These are phyloP conservation scores for Fusarium palustre DNA, from an alignment of 2,329 filamentous ascomycete genomes.

Conservation along the genomic window DNA sequence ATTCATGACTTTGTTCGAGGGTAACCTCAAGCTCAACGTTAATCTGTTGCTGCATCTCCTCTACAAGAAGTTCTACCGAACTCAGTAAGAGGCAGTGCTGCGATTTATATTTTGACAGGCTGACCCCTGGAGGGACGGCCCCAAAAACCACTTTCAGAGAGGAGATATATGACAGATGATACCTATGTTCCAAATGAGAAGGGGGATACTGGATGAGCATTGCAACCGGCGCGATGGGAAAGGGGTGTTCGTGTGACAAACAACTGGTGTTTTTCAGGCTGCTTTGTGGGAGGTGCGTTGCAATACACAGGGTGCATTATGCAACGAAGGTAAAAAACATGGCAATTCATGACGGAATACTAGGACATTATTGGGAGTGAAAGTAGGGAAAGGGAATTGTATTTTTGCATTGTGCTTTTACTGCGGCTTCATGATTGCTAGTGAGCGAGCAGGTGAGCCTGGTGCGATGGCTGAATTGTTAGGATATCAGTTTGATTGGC, in stretches of 20 bases:
- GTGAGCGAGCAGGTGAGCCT: slow-evolving; percentile 21
- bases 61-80: slow-evolving; percentile 98
- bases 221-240: slow-evolving; percentile 44
- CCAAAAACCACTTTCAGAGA: slow-evolving; percentile 15
- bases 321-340: slow-evolving; percentile 41
- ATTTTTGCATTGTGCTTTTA: slow-evolving; percentile 29
- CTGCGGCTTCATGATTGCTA: slow-evolving; percentile 19
- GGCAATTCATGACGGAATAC: slow-evolving; percentile 39
- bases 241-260: slow-evolving; percentile 33
- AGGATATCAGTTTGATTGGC: slow-evolving; percentile 46
- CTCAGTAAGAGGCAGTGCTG: slow-evolving; percentile 60
- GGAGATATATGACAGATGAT: slow-evolving; percentile 28
- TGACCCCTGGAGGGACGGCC: slow-evolving; percentile 34
- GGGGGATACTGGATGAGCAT: slow-evolving; percentile 41
- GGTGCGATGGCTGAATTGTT: slow-evolving; percentile 28
- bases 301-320: slow-evolving; percentile 35
- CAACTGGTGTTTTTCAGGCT: slow-evolving; percentile 43
- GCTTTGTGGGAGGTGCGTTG: slow-evolving; percentile 40
- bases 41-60: slow-evolving; percentile 96
- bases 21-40: slow-evolving; percentile 87
- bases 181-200: slow-evolving; percentile 33
- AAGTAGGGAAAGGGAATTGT: slow-evolving; percentile 32
- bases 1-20: slow-evolving; percentile 95
- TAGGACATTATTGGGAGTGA: slow-evolving; percentile 32
- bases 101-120: slow-evolving; percentile 19